A percentile compares a stretch with the other conserved stretches of the same genome.
phyloP scores from a whole-genome alignment of 2,329 filamentous ascomycete genomes.

The Neonectria faginata region DNA sequence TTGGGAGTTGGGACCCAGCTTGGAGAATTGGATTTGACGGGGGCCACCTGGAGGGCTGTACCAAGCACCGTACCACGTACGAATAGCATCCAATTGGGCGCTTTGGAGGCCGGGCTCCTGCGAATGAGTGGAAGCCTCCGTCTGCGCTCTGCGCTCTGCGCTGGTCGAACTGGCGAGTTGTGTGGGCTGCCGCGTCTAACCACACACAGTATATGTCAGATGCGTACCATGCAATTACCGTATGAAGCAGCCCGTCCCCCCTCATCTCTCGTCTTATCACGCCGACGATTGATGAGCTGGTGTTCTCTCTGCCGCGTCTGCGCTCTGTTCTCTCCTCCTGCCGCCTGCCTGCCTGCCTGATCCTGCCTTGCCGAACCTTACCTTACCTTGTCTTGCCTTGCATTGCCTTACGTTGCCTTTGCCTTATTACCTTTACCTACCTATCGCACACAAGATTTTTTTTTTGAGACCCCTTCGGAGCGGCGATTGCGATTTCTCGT shows the following conservation, averaged over 20 bases:
- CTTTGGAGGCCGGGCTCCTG: neutral
- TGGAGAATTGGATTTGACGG: neutral
- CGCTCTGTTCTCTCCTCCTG: constrained; percentile 9
- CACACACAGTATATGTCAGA: constrained; percentile 3
- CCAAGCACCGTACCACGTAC: neutral
- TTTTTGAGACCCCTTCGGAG: constrained; percentile 34
- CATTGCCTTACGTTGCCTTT: neutral
- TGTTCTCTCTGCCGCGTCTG: neutral
- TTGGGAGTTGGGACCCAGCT: neutral
- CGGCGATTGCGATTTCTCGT: constrained; percentile 40
- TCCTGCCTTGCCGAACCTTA: constrained; percentile 1
- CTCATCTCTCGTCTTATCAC: constrained; percentile 6
- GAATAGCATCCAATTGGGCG: neutral
- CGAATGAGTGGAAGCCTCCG: neutral
- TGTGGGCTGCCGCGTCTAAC: neutral
- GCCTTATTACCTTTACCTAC: constrained; percentile 30
- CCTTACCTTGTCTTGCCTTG: constrained; percentile 3
- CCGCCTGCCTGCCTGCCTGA: constrained; percentile 7
- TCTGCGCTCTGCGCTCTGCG: neutral
- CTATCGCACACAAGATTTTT: constrained; percentile 27
- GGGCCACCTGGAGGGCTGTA: neutral
- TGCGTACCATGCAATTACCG: constrained; percentile 10
- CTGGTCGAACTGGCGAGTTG: constrained; percentile 4
- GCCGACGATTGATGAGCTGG: constrained; percentile 4
- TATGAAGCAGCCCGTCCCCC: neutral